Evolutionary conservation across 2,329 filamentous ascomycete genomes (phyloP).

Genomic region (Colletotrichum eleusines): DNA sequence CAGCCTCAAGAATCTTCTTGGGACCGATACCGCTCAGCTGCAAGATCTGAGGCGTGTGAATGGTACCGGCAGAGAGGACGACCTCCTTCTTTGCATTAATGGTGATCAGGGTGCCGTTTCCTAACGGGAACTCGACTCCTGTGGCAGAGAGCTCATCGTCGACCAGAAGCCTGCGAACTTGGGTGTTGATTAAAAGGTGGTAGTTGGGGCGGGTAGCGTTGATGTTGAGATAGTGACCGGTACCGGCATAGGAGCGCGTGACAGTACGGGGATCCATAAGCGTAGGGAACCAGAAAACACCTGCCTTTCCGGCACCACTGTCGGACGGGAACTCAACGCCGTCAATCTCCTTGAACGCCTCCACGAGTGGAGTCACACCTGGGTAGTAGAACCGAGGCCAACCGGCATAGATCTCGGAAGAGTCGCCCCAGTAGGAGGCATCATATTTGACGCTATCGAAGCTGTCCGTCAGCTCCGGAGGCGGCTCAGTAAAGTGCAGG

Average conservation of each 20-base stretch:
- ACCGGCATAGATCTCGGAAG: constrained; percentile 51
- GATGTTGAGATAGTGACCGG: constrained; percentile 50
- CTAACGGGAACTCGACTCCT: constrained; percentile 48
- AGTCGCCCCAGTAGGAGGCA: constrained; percentile 53
- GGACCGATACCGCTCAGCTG: constrained; percentile 60
- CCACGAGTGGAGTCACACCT: constrained; percentile 48
- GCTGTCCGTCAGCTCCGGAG: constrained; percentile 44
- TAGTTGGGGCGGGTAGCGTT: constrained; percentile 51
- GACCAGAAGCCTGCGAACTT: constrained; percentile 51
- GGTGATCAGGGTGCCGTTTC: constrained; percentile 39
- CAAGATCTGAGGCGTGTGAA: constrained; percentile 55
- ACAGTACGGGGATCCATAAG: constrained; percentile 54
- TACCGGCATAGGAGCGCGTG: constrained; percentile 54
- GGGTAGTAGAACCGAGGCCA: constrained; percentile 57
- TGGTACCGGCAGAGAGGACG: constrained; percentile 52
- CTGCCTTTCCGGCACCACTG: constrained; percentile 54
- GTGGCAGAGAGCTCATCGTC: constrained; percentile 48
- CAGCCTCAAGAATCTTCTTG: constrained; percentile 49
- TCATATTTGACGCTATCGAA: constrained; percentile 48
- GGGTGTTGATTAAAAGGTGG: constrained; percentile 50
- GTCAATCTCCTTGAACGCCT: constrained; percentile 54
- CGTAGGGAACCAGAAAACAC: constrained; percentile 57
- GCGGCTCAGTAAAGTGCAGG: constrained; percentile 38
- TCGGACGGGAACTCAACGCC: constrained; percentile 55
- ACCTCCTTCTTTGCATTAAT: constrained; percentile 51